A percentile compares a stretch with the other conserved stretches of the same genome.
Evolutionary conservation across 306 rosid genomes (phyloP).

Genomic region (Begonia peltatifolia): DNA sequence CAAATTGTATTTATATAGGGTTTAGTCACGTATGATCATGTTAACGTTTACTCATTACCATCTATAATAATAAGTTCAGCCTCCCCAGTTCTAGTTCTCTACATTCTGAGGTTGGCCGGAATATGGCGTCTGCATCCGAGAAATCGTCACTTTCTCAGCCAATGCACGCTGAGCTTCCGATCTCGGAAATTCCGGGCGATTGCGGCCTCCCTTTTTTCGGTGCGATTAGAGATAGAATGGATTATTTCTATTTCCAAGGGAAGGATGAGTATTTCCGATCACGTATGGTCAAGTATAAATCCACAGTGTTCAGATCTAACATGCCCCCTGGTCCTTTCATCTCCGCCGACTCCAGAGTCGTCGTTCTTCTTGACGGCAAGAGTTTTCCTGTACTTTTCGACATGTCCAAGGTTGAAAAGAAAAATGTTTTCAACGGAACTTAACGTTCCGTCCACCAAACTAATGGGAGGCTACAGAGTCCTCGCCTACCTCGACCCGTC

Average conservation of each 20-base stretch:
- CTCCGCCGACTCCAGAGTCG: conserved; percentile 36
- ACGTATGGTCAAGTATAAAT: conserved; percentile 37
- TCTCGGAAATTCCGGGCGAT: conserved; percentile 58
- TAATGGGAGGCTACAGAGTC: conserved; percentile 76
- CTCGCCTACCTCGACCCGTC: conserved; percentile 86
- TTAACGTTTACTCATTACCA: no score
- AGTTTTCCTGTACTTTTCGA: conserved; percentile 76
- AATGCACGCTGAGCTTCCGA: conserved; percentile 19
- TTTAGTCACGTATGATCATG: no score
- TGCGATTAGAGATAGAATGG: conserved; percentile 47
- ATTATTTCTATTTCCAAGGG: conserved; percentile 71
- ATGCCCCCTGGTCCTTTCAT: conserved; percentile 86
- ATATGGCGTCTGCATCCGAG: no score
- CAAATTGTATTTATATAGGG: no score
- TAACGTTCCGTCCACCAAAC: conserved; percentile 58
- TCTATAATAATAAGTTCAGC: no score
- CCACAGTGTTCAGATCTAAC: conserved; percentile 71
- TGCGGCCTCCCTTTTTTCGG: conserved; percentile 67
- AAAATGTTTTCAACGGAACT: conserved; percentile 69
- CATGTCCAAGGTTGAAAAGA: conserved; percentile 54
- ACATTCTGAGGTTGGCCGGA: no score
- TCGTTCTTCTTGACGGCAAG: conserved; percentile 70
- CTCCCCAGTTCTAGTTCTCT: no score
- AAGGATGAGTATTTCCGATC: conserved; percentile 47
- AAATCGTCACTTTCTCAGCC: no score